phyloP scores from a whole-genome alignment of 2,329 filamentous ascomycete species.

The Bipolaris victoriae region DNA sequence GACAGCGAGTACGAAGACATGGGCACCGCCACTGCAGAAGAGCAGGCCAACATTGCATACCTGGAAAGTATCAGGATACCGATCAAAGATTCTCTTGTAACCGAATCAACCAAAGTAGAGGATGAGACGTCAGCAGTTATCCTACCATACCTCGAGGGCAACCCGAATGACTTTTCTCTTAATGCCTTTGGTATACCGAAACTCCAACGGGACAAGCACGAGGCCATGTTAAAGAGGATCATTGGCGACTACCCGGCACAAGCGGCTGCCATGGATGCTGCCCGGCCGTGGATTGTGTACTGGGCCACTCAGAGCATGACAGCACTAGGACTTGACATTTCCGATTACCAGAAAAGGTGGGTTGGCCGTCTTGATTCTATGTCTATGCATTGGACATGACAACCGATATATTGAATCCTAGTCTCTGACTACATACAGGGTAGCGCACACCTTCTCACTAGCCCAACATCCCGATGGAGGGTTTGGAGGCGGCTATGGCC shows the following conservation, averaged over 20 bases:
- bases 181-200: conserved; percentile 77
- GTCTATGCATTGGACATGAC: neutral
- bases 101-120: conserved; percentile 72
- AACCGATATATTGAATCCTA: neutral
- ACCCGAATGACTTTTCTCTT: conserved; percentile 58
- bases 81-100: conserved; percentile 70
- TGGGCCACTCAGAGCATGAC: conserved; percentile 82
- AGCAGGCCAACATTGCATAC: conserved; percentile 39
- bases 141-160: conserved; percentile 68
- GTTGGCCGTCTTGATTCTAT: conserved; percentile 29
- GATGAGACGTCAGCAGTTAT: conserved; percentile 71
- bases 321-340: conserved; percentile 76
- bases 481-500: conserved; percentile 92
- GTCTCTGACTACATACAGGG: conserved; percentile 47
- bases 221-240: conserved; percentile 64
- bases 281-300: conserved; percentile 91
- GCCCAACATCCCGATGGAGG: conserved; percentile 85
- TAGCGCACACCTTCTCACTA: conserved; percentile 75
- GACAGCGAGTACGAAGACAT: conserved; percentile 48
- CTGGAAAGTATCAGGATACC: conserved; percentile 52
- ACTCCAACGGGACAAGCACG: conserved; percentile 69
- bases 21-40: conserved; percentile 35
- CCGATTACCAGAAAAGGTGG: conserved; percentile 67
- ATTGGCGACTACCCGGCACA: conserved; percentile 67
- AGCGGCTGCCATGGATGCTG: conserved; percentile 81